Evolutionary conservation across 768 basidiomycete species (phyloP).

Genomic region (Psilocybe cubensis): DNA sequence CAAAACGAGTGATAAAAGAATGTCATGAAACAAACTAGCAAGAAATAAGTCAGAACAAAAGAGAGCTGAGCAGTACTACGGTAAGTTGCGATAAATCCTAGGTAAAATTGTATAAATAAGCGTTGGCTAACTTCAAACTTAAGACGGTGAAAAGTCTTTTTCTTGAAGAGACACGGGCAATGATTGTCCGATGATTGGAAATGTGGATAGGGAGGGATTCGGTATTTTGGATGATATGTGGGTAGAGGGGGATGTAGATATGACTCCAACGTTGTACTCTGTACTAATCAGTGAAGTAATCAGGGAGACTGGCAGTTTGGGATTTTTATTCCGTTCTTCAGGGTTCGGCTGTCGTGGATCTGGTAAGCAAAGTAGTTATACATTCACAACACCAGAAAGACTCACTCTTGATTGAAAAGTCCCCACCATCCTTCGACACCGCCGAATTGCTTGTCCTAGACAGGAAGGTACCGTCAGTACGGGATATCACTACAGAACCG

Average conservation of each 20-base stretch:
- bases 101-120: background rate
- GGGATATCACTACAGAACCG: background rate
- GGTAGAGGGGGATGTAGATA: background rate
- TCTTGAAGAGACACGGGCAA: background rate
- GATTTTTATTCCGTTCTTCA: slow-evolving; percentile 68
- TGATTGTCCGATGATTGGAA: background rate
- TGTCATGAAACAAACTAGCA: background rate
- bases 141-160: background rate
- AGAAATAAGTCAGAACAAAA: slow-evolving; percentile 1
- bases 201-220: background rate
- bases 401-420: slow-evolving; percentile 45
- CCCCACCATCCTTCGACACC: slow-evolving; percentile 76
- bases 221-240: background rate
- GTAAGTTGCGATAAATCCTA: too few species aligned
- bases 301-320: slow-evolving; percentile 56
- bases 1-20: background rate
- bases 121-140: background rate
- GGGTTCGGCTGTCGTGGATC: slow-evolving; percentile 53
- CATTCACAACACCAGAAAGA: background rate
- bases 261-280: background rate
- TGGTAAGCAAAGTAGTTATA: background rate
- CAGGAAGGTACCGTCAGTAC: slow-evolving; percentile 2
- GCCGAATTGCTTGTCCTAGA: slow-evolving; percentile 60
- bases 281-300: slow-evolving; percentile 9
- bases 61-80: background rate